Evolutionary conservation across 495 filamentous ascomycete genomes (phyloP), one percentile per base, ranked within the genome.

Genomic region (Chlorociboria aeruginascens): DNA sequence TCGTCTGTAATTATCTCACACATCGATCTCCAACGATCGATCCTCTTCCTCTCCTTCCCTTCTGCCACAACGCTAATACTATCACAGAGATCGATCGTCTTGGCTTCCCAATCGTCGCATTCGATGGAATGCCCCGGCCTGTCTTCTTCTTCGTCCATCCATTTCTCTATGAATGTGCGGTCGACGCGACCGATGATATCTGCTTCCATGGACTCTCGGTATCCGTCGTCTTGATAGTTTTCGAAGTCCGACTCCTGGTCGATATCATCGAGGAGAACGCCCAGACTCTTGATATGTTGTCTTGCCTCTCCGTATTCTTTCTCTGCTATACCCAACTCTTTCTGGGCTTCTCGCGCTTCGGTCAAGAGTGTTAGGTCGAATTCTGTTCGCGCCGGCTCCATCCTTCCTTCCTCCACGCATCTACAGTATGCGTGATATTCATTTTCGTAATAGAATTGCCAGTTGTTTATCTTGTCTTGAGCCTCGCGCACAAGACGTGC

Each of bases 211-310:
- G 48, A 50, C 32, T 43, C 39, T 12, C 9, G 6, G 33, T 50
- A 50, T 4, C 48, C 48, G 16, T 50, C 48, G n/a, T 44, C 33
- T n/a, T 12, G 7, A 36, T 32, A 37, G 29, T 42, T 30, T 9
- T 7, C 40, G 13, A 50, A 50, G 25, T 40, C 31, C 9, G 48
- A 50, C 25, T 50, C 48, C 20, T 43, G 48, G 12, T 50, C 39
- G 3, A 2, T 7, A 11, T 7, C 8, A 28, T 44, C 12, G 8
- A 43, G 40, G 1, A 30, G 3, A 12, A 50, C 8, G 9, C 40
- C 48, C 13, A 44, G 16, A 3, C 11, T 16, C 30, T 20, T 42
- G 13, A 20, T 32, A 36, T 32, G 48, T 17, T 29, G 8, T 6
- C 20, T 14, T 0, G 48, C 39, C 14, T 43, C 31, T 3, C 37